Evolutionary conservation across 306 rosid genomes (phyloP).

Genomic region (Malus asiatica): DNA sequence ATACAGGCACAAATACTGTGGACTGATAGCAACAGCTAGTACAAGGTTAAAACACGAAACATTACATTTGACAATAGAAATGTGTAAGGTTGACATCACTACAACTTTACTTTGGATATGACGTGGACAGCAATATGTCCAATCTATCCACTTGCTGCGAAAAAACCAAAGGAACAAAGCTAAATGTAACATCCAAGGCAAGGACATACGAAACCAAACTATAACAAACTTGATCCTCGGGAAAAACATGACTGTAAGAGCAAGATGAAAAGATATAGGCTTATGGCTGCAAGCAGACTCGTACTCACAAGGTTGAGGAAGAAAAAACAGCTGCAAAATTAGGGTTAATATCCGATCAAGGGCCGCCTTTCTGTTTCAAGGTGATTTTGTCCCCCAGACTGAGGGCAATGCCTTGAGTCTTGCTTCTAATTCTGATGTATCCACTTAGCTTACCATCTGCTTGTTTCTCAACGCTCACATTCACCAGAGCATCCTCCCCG

Average conservation of each 20-base stretch:
- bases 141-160: neutral
- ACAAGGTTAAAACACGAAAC: neutral
- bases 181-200: conserved; percentile 32
- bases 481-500: conserved; percentile 97
- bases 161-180: neutral
- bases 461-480: conserved; percentile 91
- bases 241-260: neutral
- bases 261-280: neutral
- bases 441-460: conserved; percentile 82
- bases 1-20: neutral
- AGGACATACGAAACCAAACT: conserved; percentile 22
- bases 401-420: conserved; percentile 97
- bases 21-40: neutral
- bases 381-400: conserved; percentile 99
- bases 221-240: neutral
- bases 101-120: conserved; percentile 3
- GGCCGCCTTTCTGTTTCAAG: conserved; percentile 87
- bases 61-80: neutral
- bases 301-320: neutral
- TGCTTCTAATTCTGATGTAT: conserved; percentile 97
- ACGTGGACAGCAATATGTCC: neutral
- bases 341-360: conserved; percentile 28
- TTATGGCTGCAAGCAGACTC: conserved; percentile 18
- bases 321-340: conserved; percentile 9
- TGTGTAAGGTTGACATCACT: neutral